phyloP scores from a whole-genome alignment of 306 rosid species.

The Comarum palustre region DNA sequence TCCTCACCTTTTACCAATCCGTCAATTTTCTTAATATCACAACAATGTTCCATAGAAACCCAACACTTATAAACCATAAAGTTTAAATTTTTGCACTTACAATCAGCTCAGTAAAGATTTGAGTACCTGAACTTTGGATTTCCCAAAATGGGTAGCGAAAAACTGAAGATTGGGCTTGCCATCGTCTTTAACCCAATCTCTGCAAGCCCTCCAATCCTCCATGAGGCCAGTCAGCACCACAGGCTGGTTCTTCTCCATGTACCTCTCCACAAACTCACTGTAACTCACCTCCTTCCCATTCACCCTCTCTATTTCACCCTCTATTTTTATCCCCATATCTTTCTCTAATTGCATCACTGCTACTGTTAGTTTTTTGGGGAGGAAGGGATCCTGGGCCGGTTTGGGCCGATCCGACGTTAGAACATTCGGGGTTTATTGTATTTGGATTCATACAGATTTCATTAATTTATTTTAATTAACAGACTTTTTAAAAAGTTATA shows the following conservation, averaged over 20 bases:
- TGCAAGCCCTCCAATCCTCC: conserved; percentile 76
- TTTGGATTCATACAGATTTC: no score
- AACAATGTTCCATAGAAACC: neutral
- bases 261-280: conserved; percentile 56
- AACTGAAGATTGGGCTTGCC: conserved; percentile 62
- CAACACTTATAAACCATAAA: neutral
- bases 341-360: neutral
- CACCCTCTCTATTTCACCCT: conserved; percentile 63
- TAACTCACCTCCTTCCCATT: conserved; percentile 64
- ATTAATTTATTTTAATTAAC: no score
- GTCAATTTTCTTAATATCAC: neutral
- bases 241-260: conserved; percentile 69
- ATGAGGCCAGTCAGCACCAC: conserved; percentile 69
- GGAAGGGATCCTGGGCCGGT: neutral
- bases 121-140: conserved; percentile 75
- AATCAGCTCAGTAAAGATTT: no score
- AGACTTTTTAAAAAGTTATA: no score
- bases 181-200: conserved; percentile 60
- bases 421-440: no score
- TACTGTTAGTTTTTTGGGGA: neutral
- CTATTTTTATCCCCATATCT: conserved; percentile 49
- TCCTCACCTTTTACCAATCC: neutral
- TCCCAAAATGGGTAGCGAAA: conserved; percentile 60
- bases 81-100: neutral
- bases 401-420: no score